Evolutionary conservation across 345 rosid genomes (phyloP), one percentile per base, ranked within the genome.

Genomic region (Acer campestre): DNA sequence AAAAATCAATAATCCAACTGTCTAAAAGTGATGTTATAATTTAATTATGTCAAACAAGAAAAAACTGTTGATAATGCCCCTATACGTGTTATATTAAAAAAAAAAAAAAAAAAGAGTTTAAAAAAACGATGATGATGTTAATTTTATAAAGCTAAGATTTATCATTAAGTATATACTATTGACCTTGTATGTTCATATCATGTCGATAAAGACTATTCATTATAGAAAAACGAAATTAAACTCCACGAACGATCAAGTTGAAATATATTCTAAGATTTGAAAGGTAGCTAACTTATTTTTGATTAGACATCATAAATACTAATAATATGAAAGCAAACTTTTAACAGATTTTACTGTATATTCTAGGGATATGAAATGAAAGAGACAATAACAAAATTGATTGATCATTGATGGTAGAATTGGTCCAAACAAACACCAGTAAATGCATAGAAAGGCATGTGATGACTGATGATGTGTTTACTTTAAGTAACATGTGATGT

Each of bases 391-490:
- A 35, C 38, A 35, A 35, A 35, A 35, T 35, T 35, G 38, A 35
- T 35, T 35, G 38, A 35, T 35, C 6, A 35, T 35, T 35, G 25
- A 59, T 10, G 59, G 77, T 29, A 61, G 70, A 49, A 49, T 66
- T 75, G 64, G 78, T 66, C 78, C 78, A 66, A 53, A 51, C 61
- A 53, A 53, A 56, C 8, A 9, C 71, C 71, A 75, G 22, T 53
- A 7, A 9, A 42, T 53, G 71, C 78, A 38, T 75, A n/a, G 55
- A 9, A 65, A 20, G 40, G 10, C 46, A 42, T 42, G 46, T 42
- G 46, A 42, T 42, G 51, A 70, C 31, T 38, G 71, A 35, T 55
- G 62, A 42, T 18, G 27, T 20, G 12, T 61, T 64, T 53, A 42
- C 71, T 75, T 59, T 59, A 4, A 7, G 64, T 40, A n/a, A 20